Evolutionary conservation across 2,329 filamentous ascomycete species (phyloP), one percentile per base, ranked within the genome.

Genomic region (Aureobasidium sp.): DNA sequence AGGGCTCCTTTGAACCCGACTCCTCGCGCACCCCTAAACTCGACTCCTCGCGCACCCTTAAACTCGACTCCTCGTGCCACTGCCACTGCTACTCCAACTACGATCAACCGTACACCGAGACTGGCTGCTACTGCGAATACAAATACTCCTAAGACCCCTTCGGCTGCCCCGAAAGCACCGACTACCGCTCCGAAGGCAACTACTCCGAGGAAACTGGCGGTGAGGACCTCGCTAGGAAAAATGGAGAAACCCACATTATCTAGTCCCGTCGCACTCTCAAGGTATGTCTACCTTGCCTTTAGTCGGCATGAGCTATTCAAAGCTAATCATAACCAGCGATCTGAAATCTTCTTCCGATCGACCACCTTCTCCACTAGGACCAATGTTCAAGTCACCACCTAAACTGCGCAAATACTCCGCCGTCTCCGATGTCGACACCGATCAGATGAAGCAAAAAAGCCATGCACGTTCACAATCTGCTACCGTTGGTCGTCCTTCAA

Each of bases 391-490:
- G n/a, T 61, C 59, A 34, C 59, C 59, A 13, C 59, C 59, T 15
- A 61, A 55, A 27, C 25, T 61, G 15, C 59, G 59, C 59, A 48
- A 53, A 9, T 53, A 47, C 39, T 32, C 59, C 10, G 47, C 52
- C 30, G 32, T 27, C 9, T 64, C 64, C 11, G 64, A 65, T 45
- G 55, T 49, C 21, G 64, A 65, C 16, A 41, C 59, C n/a, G 62
- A 64, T 29, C 34, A 50, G n/a, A 59, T 63, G 27, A 59, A 58
- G 21, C 53, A 61, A 34, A 53, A 50, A 37, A 52, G 55, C 21
- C 64, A 65, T 47, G 50, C 49, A 0, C 62, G 64, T 1, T 63
- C 64, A 8, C 59, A 61, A n/a, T 64, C 62, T 42, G 45, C 44
- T 25, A 50, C 34, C 21, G 55, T 63, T 8, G 52, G 49, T 15